Conservation (phyloP, 2,329 filamentous ascomycete species). For the Xylaria sp. region DNA sequence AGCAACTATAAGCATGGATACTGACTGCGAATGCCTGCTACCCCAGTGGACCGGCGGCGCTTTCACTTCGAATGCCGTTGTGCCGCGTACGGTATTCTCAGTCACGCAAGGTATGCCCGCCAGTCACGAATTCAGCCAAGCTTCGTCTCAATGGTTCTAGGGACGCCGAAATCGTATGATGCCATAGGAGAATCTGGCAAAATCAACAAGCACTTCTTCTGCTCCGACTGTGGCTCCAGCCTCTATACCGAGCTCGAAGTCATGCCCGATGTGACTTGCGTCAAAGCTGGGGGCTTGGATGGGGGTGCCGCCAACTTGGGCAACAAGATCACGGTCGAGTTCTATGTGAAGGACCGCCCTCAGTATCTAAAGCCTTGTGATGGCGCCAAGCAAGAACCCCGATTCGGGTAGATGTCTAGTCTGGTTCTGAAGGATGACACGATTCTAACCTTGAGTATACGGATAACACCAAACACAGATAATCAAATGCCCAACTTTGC, state of each 20-base stretch:
- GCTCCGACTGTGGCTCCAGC: slow-evolving; percentile 25
- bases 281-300: slow-evolving; percentile 26
- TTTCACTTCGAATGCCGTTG: slow-evolving; percentile 28
- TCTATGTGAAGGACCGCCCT: slow-evolving; percentile 28
- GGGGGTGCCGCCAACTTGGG: slow-evolving; percentile 24
- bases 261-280: slow-evolving; percentile 28
- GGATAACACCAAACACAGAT: neutral
- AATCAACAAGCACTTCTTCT: slow-evolving; percentile 33
- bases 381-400: slow-evolving; percentile 25
- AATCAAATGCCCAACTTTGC: too few relatives aligned
- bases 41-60: slow-evolving; percentile 21
- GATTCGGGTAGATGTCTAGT: slow-evolving; percentile 12
- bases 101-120: slow-evolving; percentile 24
- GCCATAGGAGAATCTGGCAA: slow-evolving; percentile 20
- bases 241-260: slow-evolving; percentile 32
- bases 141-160: neutral
- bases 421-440: neutral
- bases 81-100: slow-evolving; percentile 23
- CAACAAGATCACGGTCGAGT: slow-evolving; percentile 24
- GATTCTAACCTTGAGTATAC: neutral
- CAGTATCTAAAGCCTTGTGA: slow-evolving; percentile 20
- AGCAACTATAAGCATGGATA: neutral
- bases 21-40: slow-evolving; percentile 4
- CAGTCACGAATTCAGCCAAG: neutral
- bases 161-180: slow-evolving; percentile 23